These are phyloP conservation scores for Candida sp. DNA, from an alignment of 1,139 yeast genomes.

Conservation along the genomic window DNA sequence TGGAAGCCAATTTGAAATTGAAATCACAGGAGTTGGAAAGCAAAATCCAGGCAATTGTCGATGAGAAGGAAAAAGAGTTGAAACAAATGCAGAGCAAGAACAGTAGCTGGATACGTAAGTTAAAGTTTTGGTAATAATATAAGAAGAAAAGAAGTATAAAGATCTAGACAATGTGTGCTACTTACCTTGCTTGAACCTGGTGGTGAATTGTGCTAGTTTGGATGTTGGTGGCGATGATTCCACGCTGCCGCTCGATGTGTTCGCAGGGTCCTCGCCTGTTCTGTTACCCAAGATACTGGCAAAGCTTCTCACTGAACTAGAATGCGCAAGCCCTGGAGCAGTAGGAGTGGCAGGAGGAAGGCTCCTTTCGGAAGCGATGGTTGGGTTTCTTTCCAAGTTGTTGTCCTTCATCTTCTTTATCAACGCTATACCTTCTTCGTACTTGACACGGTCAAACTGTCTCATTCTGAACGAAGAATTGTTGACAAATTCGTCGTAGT, in stretches of 20 bases:
- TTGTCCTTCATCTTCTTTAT: conserved; percentile 37
- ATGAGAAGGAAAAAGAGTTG: conserved; percentile 27
- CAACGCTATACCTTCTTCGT: conserved; percentile 44
- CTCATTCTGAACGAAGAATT: conserved; percentile 46
- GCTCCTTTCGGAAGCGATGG: conserved; percentile 3
- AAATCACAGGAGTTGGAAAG: conserved; percentile 31
- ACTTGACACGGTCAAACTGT: conserved; percentile 43
- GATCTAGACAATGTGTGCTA: conserved; percentile 1
- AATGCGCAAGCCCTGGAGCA: conserved; percentile 4
- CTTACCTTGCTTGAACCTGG: conserved; percentile 26
- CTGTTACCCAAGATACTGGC: conserved; percentile 8
- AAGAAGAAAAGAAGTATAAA: conserved; percentile 3
- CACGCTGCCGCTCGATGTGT: conserved; percentile 29
- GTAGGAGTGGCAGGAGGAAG: background rate
- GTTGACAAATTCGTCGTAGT: conserved; percentile 43
- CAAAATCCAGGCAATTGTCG: conserved; percentile 35
- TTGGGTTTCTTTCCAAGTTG: background rate
- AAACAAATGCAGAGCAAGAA: conserved; percentile 1
- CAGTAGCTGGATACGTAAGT: conserved; percentile 25
- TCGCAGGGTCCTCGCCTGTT: conserved; percentile 12
- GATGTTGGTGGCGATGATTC: conserved; percentile 36
- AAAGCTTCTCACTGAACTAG: conserved; percentile 9
- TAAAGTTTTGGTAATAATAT: conserved; percentile 22
- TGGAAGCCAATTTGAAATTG: conserved; percentile 25
- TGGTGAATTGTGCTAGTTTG: conserved; percentile 47